A percentile compares a stretch with the other conserved stretches of the same genome.
phyloP scores from a whole-genome alignment of 306 rosid genomes.

The Ormosia emarginata region DNA sequence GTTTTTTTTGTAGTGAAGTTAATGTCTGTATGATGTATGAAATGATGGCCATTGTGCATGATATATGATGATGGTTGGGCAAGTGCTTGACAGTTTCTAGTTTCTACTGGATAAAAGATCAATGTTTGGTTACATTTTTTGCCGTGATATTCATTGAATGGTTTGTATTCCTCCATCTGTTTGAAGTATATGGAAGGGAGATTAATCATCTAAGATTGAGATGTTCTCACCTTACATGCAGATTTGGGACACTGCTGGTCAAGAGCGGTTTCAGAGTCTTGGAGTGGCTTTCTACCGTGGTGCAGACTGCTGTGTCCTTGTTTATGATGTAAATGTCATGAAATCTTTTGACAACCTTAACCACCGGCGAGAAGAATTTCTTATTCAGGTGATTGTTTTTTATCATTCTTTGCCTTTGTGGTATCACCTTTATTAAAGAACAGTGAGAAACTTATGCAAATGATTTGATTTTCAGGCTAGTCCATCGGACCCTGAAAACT shows the following conservation, averaged over 20 bases:
- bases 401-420: neutral
- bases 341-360: conserved; percentile 95
- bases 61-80: neutral
- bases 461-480: conserved; percentile 75
- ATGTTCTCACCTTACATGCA: conserved; percentile 19
- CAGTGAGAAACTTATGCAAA: conserved; percentile 3
- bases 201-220: conserved; percentile 8
- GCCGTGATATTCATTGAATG: neutral
- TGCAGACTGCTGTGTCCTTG: conserved; percentile 99
- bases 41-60: neutral
- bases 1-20: neutral
- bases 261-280: conserved; percentile 97
- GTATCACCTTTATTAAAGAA: neutral
- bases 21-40: neutral
- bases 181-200: conserved; percentile 17
- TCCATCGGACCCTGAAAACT: conserved; percentile 97
- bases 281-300: conserved; percentile 99
- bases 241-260: conserved; percentile 99
- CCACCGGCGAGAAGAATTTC: conserved; percentile 98
- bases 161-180: neutral
- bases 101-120: neutral
- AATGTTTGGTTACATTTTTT: neutral
- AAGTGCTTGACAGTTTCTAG: neutral
- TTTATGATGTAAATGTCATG: conserved; percentile 94
- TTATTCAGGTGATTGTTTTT: conserved; percentile 70